These are phyloP conservation scores for Lipomyces anomalus DNA, from an alignment of 805 yeast genomes.

Conservation along the genomic window DNA sequence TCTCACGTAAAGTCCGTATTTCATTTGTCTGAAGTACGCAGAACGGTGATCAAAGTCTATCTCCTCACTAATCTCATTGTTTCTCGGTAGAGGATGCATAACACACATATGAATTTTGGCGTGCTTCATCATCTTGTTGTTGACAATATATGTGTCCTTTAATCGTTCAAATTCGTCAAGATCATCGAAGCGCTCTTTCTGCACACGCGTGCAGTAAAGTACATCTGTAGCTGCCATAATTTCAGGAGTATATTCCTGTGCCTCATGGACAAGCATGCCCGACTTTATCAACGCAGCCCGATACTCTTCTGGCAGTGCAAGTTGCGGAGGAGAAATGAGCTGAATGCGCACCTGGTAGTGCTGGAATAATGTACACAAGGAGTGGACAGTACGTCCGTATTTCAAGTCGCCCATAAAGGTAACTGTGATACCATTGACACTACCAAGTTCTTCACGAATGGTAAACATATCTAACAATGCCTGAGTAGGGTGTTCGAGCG, in stretches of 20 bases:
- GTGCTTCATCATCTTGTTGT: constrained; percentile 79
- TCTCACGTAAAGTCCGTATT: constrained; percentile 95
- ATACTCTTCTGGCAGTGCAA: constrained; percentile 72
- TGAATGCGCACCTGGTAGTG: constrained; percentile 92
- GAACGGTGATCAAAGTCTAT: constrained; percentile 99
- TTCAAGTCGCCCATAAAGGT: constrained; percentile 99
- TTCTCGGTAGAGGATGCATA: constrained; percentile 98
- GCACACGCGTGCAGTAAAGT: constrained; percentile 95
- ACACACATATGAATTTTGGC: constrained; percentile 99
- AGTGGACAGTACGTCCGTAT: constrained; percentile 98
- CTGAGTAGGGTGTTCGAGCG: constrained; percentile 98
- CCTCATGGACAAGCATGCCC: constrained; percentile 68
- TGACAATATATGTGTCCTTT: constrained; percentile 87
- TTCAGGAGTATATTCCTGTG: constrained; percentile 72
- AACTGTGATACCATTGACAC: constrained; percentile 95
- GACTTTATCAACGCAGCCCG: constrained; percentile 57
- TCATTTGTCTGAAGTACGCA: constrained; percentile 99
- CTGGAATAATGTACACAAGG: constrained; percentile 80
- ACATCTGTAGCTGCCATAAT: constrained; percentile 89
- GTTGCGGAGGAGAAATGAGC: constrained; percentile 84
- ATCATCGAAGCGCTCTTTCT: constrained; percentile 87
- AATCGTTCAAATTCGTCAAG: constrained; percentile 74
- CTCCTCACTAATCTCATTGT: constrained; percentile 92
- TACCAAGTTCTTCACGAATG: constrained; percentile 97
- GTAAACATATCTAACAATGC: constrained; percentile 96